Evolutionary conservation across 2,329 filamentous ascomycete species (phyloP).

Genomic region (Phyllosticta citriasiana): DNA sequence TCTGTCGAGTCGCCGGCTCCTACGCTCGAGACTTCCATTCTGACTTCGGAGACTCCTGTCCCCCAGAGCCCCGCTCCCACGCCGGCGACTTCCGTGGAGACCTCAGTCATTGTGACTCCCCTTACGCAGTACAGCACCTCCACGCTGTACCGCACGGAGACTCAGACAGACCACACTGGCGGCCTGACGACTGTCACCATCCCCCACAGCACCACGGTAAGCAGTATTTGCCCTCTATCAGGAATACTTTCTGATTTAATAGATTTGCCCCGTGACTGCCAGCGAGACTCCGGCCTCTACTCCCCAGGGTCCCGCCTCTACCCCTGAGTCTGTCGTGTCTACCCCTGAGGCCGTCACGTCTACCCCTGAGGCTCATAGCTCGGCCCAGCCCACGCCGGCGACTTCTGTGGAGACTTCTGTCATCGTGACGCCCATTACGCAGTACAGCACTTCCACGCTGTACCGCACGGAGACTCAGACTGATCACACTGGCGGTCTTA

Average conservation of each 20-base stretch:
- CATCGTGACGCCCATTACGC: not conserved
- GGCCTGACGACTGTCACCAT: not conserved
- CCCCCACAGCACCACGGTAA: constrained; percentile 6
- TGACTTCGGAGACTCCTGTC: not conserved
- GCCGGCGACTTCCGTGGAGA: not conserved
- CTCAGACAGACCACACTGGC: constrained; percentile 1
- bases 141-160: constrained; percentile 6
- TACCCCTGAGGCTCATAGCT: too few species aligned
- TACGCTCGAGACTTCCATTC: not conserved
- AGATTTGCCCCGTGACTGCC: not conserved
- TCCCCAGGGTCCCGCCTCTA: too few species aligned
- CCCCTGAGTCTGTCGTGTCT: too few species aligned
- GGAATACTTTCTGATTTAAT: too few species aligned
- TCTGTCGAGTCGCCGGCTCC: not conserved
- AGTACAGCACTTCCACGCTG: constrained; percentile 9
- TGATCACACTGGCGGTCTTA: constrained; percentile 1
- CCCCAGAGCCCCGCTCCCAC: not conserved
- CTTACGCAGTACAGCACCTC: constrained; percentile 3
- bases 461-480: constrained; percentile 1
- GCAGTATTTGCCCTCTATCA: too few species aligned
- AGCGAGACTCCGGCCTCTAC: not conserved
- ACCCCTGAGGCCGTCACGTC: too few species aligned
- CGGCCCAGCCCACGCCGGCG: too few species aligned
- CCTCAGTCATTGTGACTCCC: not conserved
- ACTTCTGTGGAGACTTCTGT: too few species aligned